Base-by-base conservation (phyloP, 2,329 filamentous ascomycete species). In the Helotiales sp. region DNA sequence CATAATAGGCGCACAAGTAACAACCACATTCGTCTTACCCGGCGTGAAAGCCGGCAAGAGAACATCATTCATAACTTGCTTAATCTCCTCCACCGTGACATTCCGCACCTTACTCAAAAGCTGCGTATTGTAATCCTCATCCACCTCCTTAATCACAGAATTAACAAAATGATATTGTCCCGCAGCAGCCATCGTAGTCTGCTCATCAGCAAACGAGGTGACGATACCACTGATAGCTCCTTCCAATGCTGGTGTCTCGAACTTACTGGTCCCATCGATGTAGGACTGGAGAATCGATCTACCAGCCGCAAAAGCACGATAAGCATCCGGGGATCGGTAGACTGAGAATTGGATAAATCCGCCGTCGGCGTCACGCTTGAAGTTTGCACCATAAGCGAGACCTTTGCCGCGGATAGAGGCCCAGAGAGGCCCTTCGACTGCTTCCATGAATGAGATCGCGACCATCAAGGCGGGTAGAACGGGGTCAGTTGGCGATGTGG, bases 381-480 rank as follows among this genome's bases (percentile, higher is more conserved):
- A 96, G 67, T 83, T 85, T 0, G 89, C 88, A 53, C 93, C 93
- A 70, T 99, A 99, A 0, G 95, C 95, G 52, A 98, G 86, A 44
- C 95, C 95, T 42, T 91, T 95, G 55, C 95, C 95, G 47, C 95
- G 91, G 49, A 98, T 90, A 0, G 91, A 91, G 62, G 89, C 89
- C 93, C 95, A 98, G 30, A 99, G 84, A 0, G 95, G 95, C 0
- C 95, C 95, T 74, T 99, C 95, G 17, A 96, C 89, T 0, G 92
- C 87, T 70, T 97, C 93, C 60, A 99, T 87, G 71, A 97, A 98
- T 19, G 92, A 87, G 50, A 92, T 85, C 0, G 93, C 92, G 7
- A 99, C 93, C 72, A 96, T 84, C 52, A 96, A 81, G 2, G 93
- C 87, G 0, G 95, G 92, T 1, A 98, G 79, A 15, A 85, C 82